phyloP scores from a whole-genome alignment of 2,329 filamentous ascomycete species.

The Aspergillus caelatus region DNA sequence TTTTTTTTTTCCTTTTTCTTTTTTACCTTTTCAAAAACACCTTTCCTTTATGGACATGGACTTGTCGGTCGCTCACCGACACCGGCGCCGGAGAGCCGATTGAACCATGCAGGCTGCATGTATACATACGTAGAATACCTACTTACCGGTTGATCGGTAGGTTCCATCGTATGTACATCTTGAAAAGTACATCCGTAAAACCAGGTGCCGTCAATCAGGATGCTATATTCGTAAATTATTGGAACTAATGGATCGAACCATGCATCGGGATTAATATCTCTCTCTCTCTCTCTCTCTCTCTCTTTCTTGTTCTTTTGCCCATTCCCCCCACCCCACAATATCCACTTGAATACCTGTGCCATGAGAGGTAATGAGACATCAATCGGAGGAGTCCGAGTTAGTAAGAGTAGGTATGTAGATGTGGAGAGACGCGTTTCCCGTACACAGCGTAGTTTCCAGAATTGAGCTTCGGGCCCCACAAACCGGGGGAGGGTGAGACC shows the following conservation, averaged over 20 bases:
- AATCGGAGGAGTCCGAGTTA: background rate
- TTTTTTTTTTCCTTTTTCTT: background rate
- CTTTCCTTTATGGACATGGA: background rate
- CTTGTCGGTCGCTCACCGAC: slow-evolving; percentile 30
- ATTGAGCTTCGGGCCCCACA: slow-evolving; percentile 19
- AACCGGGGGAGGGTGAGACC: slow-evolving; percentile 16
- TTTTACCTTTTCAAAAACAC: background rate
- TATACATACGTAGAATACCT: background rate
- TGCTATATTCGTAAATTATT: slow-evolving; percentile 7
- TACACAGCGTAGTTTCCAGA: slow-evolving; percentile 27
- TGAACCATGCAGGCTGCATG: slow-evolving; percentile 17
- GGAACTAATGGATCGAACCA: background rate
- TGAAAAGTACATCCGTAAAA: background rate
- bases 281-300: slow-evolving; percentile 4
- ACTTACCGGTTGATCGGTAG: background rate
- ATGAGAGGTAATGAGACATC: background rate
- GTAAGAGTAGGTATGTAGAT: slow-evolving; percentile 3
- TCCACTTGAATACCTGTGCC: background rate
- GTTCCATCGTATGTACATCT: background rate
- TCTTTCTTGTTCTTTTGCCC: no score
- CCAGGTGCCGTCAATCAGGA: background rate
- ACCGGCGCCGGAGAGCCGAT: slow-evolving; percentile 19
- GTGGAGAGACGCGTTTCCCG: slow-evolving; percentile 18
- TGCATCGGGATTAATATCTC: background rate
- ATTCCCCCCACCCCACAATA: slow-evolving; percentile 9